Evolutionary conservation across 345 rosid genomes (phyloP), one percentile per base, ranked within the genome.

Genomic region (Dipteronia sinensis): DNA sequence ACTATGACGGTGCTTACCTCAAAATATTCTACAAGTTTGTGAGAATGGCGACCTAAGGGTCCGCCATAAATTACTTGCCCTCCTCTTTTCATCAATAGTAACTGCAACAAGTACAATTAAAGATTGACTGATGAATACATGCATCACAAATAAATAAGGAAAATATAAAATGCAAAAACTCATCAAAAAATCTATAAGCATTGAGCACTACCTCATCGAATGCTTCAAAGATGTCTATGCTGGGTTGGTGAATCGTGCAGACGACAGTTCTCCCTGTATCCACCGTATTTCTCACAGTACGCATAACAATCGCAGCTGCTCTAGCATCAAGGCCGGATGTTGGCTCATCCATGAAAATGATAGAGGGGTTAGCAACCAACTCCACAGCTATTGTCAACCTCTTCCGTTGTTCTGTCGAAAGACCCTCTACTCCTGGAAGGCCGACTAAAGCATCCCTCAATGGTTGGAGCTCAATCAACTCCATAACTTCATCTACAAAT

Each of bases 261-360:
- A 94, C 93, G 10, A 94, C 93, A 17, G 98, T 94, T 85, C 98
- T 94, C n/a, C 97, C 98, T 0, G 98, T 94, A 75, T 94, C 98
- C 49, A 89, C 98, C 0, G 98, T 94, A 72, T 94, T 92, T 78
- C 98, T 93, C 40, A 94, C 97, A 1, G 98, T 90, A 2, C 98
- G 93, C 97, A 94, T 93, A 72, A 94, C 98, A 76, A 94, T 91
- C 7, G 98, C 98, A 0, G 98, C 98, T 44, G 97, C 97, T 87
- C 98, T 86, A 19, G 98, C 97, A 85, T 92, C 97, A 72, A 94
- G 97, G 66, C 98, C 98, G 67, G 98, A 90, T 20, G 98, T 92
- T 12, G 98, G 98, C 76, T 94, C 98, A 63, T 94, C 98, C 98
- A 94, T 94, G 88, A 94, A 92, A 81, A 94, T 91, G 68, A 94